Evolutionary conservation across 2,329 filamentous ascomycete genomes (phyloP).

Genomic region (Fragosphaeria purpurea): DNA sequence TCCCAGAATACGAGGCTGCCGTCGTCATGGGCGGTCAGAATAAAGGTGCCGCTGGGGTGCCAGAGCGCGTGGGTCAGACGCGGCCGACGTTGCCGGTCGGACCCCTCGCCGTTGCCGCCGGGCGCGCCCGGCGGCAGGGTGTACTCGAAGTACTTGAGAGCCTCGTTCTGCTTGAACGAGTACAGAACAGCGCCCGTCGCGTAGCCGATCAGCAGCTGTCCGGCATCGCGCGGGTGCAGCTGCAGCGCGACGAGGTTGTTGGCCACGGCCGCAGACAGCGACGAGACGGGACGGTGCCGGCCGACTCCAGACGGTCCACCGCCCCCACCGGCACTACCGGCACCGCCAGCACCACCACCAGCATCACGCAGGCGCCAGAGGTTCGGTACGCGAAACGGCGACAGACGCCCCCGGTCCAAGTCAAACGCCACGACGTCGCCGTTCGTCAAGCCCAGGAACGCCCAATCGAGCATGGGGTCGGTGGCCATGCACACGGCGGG

Average conservation of each 20-base stretch:
- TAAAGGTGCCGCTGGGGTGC: slow-evolving; percentile 89
- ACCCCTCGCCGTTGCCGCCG: slow-evolving; percentile 60
- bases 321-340: background rate
- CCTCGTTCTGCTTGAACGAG: slow-evolving; percentile 84
- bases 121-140: slow-evolving; percentile 70
- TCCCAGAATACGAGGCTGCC: slow-evolving; percentile 93
- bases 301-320: background rate
- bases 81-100: slow-evolving; percentile 57
- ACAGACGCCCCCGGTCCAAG: slow-evolving; percentile 66
- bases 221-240: slow-evolving; percentile 85
- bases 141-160: slow-evolving; percentile 74
- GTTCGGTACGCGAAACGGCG: slow-evolving; percentile 75
- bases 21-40: slow-evolving; percentile 82
- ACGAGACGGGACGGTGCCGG: too few species aligned
- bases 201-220: slow-evolving; percentile 86
- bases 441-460: slow-evolving; percentile 69
- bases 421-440: slow-evolving; percentile 91
- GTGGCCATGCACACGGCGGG: slow-evolving; percentile 64
- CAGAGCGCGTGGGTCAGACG: slow-evolving; percentile 74
- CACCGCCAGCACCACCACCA: slow-evolving; percentile 26
- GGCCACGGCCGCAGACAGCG: slow-evolving; percentile 13
- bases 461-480: slow-evolving; percentile 90
- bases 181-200: slow-evolving; percentile 79
- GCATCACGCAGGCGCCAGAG: slow-evolving; percentile 71
- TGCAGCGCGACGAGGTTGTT: slow-evolving; percentile 63